These are phyloP conservation scores for Dendrocalamus latiflorus DNA, from an alignment of 202 grass and related monocot genomes.

Conservation along the genomic window DNA sequence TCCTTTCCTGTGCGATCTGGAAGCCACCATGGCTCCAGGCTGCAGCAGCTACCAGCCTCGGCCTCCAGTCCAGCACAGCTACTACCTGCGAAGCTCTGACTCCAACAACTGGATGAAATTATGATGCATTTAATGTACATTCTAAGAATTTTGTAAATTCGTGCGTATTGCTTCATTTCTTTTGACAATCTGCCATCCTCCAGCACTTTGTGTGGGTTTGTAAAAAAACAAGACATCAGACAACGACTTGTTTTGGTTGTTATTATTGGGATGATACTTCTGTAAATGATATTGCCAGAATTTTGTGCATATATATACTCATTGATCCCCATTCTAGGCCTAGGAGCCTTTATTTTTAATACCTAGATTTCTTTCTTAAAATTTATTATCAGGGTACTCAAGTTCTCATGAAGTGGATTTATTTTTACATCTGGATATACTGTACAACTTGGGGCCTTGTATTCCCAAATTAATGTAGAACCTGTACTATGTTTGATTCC, in stretches of 20 bases:
- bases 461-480: background rate
- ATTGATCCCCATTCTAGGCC: background rate
- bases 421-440: background rate
- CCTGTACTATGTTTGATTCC: background rate
- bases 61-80: no score
- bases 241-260: background rate
- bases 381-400: background rate
- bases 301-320: background rate
- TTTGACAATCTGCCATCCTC: conserved; percentile 3
- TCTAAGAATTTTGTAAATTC: background rate
- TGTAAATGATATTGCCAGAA: background rate
- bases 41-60: no score
- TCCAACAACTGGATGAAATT: background rate
- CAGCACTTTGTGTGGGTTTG: background rate
- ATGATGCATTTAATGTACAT: background rate
- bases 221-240: background rate
- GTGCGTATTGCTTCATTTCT: background rate
- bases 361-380: background rate
- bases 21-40: no score
- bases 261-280: background rate
- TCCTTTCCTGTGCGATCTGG: no score
- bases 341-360: background rate
- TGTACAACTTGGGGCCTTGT: background rate
- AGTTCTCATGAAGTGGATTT: background rate
- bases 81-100: no score